Conservation (phyloP, 257 asterid species). For the Ocimum tenuiflorum region DNA sequence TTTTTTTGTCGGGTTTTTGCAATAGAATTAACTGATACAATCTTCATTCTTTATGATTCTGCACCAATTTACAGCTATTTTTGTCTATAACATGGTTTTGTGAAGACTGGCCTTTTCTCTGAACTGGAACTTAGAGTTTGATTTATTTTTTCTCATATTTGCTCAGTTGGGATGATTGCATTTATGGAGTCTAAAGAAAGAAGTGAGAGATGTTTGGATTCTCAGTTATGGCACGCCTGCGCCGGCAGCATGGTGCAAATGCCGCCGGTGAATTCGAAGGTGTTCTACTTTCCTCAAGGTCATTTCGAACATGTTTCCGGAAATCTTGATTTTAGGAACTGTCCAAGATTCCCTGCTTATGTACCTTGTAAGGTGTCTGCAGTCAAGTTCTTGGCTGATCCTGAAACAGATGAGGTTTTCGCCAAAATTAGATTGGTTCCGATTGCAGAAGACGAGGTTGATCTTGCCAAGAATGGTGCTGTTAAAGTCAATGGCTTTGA, state of each 20-base stretch:
- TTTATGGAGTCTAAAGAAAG: slow-evolving; percentile 60
- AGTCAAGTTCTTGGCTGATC: slow-evolving; percentile 77
- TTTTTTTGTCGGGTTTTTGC: not conserved
- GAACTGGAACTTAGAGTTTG: slow-evolving; percentile 15
- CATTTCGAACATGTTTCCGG: slow-evolving; percentile 72
- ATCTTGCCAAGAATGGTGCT: slow-evolving; percentile 27
- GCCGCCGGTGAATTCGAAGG: slow-evolving; percentile 57
- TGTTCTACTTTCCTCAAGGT: slow-evolving; percentile 86
- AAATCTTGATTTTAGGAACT: slow-evolving; percentile 46
- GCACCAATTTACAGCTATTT: not conserved
- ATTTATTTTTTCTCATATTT: not conserved
- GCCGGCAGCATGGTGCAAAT: slow-evolving; percentile 94
- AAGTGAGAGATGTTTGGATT: slow-evolving; percentile 56
- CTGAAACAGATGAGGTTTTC: slow-evolving; percentile 75
- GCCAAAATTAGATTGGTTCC: slow-evolving; percentile 52
- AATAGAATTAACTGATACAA: not conserved
- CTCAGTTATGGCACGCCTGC: slow-evolving; percentile 96
- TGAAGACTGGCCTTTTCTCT: not conserved
- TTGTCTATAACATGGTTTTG: not conserved
- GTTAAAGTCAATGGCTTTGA: slow-evolving; percentile 26
- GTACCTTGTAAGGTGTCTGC: slow-evolving; percentile 46
- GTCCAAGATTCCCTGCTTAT: slow-evolving; percentile 48
- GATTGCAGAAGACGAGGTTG: slow-evolving; percentile 19
- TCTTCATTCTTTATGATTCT: not conserved
- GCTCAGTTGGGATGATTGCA: slow-evolving; percentile 37